Base-by-base conservation (phyloP, 305 asterid genomes). In the Andrographis paniculata region DNA sequence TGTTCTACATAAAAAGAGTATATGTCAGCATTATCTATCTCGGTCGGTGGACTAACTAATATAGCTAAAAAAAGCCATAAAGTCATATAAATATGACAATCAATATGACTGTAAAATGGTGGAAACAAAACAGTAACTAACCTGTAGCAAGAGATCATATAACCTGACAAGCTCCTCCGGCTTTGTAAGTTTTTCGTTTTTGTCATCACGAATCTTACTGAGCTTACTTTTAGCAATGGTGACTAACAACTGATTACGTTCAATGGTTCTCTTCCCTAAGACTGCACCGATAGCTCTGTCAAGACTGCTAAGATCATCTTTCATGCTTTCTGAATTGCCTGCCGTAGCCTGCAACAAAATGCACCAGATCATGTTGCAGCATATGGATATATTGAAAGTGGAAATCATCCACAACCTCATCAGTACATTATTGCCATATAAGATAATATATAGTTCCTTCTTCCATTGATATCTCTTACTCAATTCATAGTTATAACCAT, bases 131-230 rank as follows among this genome's bases (percentile, higher is more conserved):
- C 27, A 46, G 46, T 31, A 9, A 56, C 55, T 59, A 50, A 77
- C 99, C 87, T 83, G 92, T 53, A 86, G 63, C 58, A 91, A 71
- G 57, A 83, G 88, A 75, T 83, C 95, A 65, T 73, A 91, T 44
- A 91, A 66, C 45, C 94, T 78, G 38, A 86, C 94, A 68, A 91
- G 94, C 78, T 86, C 96, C 65, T 86, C 99, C 28, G 99, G 96
- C 77, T 79, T 83, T 20, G 95, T 75, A 48, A 77, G 74, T 61
- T 72, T 91, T 53, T 91, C 96, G 65, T 72, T 78, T 66, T 79
- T 91, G 56, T 83, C 98, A 65, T 71, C 94, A 21, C 84, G 86
- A 61, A 52, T 72, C 74, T 76, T 91, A 59, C 66, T 75, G 53
- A 86, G 81, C 60, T 86, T 91, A 62, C 86, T 68, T 73, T 80